Evolutionary conservation across 1,284 basidiomycete species (phyloP).

Genomic region (Leccinum pallidistipes): DNA sequence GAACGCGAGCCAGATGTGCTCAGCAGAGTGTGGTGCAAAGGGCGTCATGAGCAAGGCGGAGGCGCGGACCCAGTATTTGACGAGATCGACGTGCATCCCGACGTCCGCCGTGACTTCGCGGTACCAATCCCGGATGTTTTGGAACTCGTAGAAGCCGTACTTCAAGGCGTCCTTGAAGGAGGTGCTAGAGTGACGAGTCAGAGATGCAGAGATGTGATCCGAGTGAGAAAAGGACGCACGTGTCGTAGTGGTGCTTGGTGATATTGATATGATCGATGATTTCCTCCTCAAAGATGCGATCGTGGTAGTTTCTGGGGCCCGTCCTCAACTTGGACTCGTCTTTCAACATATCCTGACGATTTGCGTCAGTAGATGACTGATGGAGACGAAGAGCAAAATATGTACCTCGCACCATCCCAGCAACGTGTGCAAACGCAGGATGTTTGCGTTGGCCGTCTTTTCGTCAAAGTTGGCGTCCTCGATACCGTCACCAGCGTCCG

Average conservation of each 20-base stretch:
- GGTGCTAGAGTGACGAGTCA: constrained; percentile 52
- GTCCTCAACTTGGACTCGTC: constrained; percentile 70
- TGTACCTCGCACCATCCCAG: constrained; percentile 89
- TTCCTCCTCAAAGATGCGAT: constrained; percentile 82
- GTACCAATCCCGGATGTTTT: constrained; percentile 94
- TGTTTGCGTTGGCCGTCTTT: constrained; percentile 97
- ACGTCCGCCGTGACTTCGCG: constrained; percentile 87
- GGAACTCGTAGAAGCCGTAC: constrained; percentile 95
- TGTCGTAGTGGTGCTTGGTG: constrained; percentile 78
- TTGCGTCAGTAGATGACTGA: constrained; percentile 7
- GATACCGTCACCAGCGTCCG: constrained; percentile 96
- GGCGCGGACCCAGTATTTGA: constrained; percentile 79
- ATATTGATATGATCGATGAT: constrained; percentile 83
- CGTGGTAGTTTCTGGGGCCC: constrained; percentile 72
- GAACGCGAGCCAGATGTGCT: constrained; percentile 85
- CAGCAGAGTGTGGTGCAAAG: constrained; percentile 93
- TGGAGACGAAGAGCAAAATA: not conserved
- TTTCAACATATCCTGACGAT: constrained; percentile 69
- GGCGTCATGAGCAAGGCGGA: constrained; percentile 84
- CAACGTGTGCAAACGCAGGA: constrained; percentile 91
- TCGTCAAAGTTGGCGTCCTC: constrained; percentile 99
- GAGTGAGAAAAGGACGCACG: constrained; percentile 50
- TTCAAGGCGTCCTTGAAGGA: constrained; percentile 97
- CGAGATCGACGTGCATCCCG: constrained; percentile 87
- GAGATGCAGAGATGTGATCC: not conserved